Evolutionary conservation across 2,329 filamentous ascomycete species (phyloP).

Genomic region (Lachnellula occidentalis): DNA sequence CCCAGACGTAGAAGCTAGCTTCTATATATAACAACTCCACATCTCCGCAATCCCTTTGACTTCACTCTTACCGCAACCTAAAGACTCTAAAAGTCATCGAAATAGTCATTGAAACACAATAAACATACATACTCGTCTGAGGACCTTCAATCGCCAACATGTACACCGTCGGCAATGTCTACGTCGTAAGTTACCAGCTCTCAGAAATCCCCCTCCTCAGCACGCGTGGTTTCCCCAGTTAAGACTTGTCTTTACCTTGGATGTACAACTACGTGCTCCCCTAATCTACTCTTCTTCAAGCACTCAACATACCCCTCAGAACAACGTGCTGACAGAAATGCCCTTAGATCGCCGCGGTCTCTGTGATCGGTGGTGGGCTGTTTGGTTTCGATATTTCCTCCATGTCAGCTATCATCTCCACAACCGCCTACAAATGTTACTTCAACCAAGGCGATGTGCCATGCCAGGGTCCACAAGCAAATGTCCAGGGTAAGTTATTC

Average conservation of each 20-base stretch:
- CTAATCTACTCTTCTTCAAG: no score
- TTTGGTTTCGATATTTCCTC: conserved; percentile 50
- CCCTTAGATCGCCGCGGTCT: conserved; percentile 25
- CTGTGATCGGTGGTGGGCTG: conserved; percentile 29
- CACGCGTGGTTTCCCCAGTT: no score
- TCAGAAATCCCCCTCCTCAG: no score
- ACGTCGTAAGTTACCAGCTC: conserved; percentile 9
- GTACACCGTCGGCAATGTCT: conserved; percentile 25
- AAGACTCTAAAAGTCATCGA: not conserved
- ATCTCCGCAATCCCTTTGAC: no score
- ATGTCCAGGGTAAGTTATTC: conserved; percentile 32
- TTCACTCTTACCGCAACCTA: not conserved
- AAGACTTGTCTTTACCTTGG: no score
- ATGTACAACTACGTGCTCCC: no score
- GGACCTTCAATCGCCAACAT: conserved; percentile 7
- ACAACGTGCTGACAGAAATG: no score
- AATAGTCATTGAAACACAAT: not conserved
- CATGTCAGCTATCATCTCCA: conserved; percentile 52
- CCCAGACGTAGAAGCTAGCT: no score
- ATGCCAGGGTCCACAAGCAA: conserved; percentile 47
- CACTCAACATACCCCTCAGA: no score
- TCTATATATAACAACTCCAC: no score
- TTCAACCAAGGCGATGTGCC: conserved; percentile 42
- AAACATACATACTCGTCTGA: not conserved
- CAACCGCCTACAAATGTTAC: conserved; percentile 45